phyloP scores from a whole-genome alignment of 2,329 filamentous ascomycete genomes.

The Aspergillus cejpii region DNA sequence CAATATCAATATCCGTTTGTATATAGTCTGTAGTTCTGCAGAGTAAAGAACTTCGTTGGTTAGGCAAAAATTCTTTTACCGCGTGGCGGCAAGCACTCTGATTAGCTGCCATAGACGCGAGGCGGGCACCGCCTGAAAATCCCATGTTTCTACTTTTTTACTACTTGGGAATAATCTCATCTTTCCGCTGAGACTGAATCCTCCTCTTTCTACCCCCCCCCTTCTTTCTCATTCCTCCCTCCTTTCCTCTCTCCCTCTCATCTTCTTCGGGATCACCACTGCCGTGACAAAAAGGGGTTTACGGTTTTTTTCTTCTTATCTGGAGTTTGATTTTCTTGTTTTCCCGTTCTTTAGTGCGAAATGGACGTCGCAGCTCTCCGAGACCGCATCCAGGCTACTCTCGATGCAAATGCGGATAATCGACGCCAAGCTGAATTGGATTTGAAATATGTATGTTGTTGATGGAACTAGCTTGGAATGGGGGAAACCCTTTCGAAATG shows the following conservation, averaged over 20 bases:
- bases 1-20: too few relatives aligned
- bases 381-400: slow-evolving; percentile 58
- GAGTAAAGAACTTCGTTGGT: neutral
- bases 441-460: slow-evolving; percentile 55
- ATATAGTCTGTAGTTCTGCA: too few relatives aligned
- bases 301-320: slow-evolving; percentile 19
- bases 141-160: slow-evolving; percentile 6
- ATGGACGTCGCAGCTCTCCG: slow-evolving; percentile 58
- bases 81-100: slow-evolving; percentile 20
- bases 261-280: slow-evolving; percentile 11
- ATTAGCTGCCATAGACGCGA: slow-evolving; percentile 24
- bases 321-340: slow-evolving; percentile 25
- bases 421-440: slow-evolving; percentile 58
- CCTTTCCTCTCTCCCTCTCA: neutral
- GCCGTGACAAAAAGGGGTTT: slow-evolving; percentile 16
- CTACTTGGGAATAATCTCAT: neutral
- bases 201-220: slow-evolving; percentile 18
- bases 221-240: slow-evolving; percentile 11
- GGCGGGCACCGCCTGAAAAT: slow-evolving; percentile 22
- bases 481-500: too few relatives aligned
- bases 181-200: slow-evolving; percentile 8
- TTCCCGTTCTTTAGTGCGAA: slow-evolving; percentile 31
- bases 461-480: slow-evolving; percentile 7
- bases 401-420: slow-evolving; percentile 56
- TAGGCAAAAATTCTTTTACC: slow-evolving; percentile 19